Evolutionary conservation across 2,329 filamentous ascomycete species (phyloP).

Genomic region (Phaeosphaeriaceae sp.): DNA sequence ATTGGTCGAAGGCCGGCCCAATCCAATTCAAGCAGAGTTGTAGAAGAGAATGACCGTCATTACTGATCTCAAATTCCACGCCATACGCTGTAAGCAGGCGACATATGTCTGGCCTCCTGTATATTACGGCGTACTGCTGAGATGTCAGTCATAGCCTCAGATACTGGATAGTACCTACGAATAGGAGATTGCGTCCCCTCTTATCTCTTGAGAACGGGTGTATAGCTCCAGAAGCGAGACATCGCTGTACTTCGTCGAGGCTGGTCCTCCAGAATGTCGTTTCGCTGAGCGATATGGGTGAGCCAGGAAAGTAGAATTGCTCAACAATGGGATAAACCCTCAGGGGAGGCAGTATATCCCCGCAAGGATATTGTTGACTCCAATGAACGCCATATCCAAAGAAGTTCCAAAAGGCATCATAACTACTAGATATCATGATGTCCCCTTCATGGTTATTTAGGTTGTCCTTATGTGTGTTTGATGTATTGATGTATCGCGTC

Average conservation of each 20-base stretch:
- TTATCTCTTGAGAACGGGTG: conserved; percentile 14
- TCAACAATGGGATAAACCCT: conserved; percentile 14
- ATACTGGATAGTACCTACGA: conserved; percentile 4
- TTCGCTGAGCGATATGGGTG: too few relatives aligned
- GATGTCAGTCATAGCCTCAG: not conserved
- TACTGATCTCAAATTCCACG: not conserved
- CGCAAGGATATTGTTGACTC: conserved; percentile 1
- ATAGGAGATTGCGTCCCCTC: conserved; percentile 5
- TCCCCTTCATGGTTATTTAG: too few relatives aligned
- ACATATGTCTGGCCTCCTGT: conserved; percentile 5
- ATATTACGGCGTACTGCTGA: not conserved
- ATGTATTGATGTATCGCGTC: not conserved
- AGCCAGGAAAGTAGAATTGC: not conserved
- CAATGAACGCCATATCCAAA: conserved; percentile 9
- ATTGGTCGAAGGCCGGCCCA: too few relatives aligned
- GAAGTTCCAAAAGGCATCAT: not conserved
- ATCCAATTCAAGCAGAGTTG: not conserved
- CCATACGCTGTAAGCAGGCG: conserved; percentile 3
- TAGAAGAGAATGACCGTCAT: not conserved
- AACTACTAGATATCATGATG: not conserved
- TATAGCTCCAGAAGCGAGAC: conserved; percentile 5
- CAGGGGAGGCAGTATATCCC: conserved; percentile 14
- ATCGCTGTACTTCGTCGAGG: conserved; percentile 11
- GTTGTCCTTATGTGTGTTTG: not conserved
- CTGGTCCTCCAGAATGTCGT: not conserved